These are phyloP conservation scores for Backusella psychrophila DNA, from an alignment of 192 early-diverging fungal genomes.

Conservation along the genomic window DNA sequence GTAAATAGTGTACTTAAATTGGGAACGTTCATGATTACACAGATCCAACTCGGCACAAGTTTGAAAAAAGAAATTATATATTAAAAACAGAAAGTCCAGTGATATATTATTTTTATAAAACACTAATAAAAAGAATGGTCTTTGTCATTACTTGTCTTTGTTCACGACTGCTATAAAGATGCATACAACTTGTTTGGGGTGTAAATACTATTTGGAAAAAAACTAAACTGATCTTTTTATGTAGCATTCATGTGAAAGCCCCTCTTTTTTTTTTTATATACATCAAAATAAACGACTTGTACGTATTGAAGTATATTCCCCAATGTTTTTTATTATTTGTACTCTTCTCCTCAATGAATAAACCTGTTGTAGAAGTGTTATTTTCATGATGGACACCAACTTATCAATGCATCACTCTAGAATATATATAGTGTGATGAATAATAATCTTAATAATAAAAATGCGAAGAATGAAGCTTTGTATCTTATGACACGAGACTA, in stretches of 20 bases:
- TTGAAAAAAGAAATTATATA: slow-evolving; percentile 6
- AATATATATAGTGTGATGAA: no score
- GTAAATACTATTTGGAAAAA: background rate
- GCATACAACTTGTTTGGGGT: background rate
- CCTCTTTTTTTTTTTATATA: background rate
- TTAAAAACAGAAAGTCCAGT: background rate
- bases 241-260: background rate
- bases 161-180: no score
- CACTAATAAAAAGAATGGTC: background rate
- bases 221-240: background rate
- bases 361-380: background rate
- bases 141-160: background rate
- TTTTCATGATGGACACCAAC: no score
- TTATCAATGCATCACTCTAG: no score
- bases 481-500: no score
- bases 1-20: background rate
- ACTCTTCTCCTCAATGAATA: background rate
- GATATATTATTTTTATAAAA: background rate
- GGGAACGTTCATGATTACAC: background rate
- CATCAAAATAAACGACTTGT: no score
- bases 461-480: no score
- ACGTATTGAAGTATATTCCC: no score
- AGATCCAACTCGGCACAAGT: background rate
- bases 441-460: no score
- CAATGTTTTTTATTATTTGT: background rate